These are phyloP conservation scores for Lachnellula cervina DNA, from an alignment of 2,329 filamentous ascomycete species.

Conservation along the genomic window DNA sequence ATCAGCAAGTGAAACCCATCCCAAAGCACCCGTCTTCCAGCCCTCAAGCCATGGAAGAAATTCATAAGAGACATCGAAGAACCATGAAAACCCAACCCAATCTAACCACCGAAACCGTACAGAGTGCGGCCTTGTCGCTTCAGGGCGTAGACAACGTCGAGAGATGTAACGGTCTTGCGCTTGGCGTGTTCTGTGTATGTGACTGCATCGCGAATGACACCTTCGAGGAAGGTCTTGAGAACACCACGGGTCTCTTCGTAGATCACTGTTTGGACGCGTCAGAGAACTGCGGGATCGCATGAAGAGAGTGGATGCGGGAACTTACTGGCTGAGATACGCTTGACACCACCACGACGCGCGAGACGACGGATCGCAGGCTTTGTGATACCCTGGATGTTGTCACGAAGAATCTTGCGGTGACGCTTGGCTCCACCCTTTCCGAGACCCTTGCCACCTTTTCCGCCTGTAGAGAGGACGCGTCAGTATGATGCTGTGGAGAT, in stretches of 20 bases:
- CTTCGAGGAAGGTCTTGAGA: slow-evolving; percentile 78
- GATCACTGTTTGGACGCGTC: slow-evolving; percentile 9
- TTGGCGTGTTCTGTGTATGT: slow-evolving; percentile 64
- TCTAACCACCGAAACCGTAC: slow-evolving; percentile 63
- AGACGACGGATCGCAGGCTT: slow-evolving; percentile 99
- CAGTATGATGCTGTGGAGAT: slow-evolving; percentile 5
- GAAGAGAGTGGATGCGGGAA: background rate
- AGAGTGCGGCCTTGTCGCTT: slow-evolving; percentile 64
- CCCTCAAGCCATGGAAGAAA: slow-evolving; percentile 18
- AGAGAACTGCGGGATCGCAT: background rate
- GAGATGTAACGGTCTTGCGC: slow-evolving; percentile 66
- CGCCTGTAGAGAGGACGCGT: slow-evolving; percentile 25
- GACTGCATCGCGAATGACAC: slow-evolving; percentile 60
- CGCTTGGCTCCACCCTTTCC: slow-evolving; percentile 98
- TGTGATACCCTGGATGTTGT: slow-evolving; percentile 99
- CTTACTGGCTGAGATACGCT: slow-evolving; percentile 95
- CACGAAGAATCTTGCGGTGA: slow-evolving; percentile 97
- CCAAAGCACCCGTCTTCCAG: slow-evolving; percentile 21
- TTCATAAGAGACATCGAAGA: slow-evolving; percentile 26
- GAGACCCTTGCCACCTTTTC: slow-evolving; percentile 84
- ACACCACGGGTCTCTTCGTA: slow-evolving; percentile 66
- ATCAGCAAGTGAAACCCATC: slow-evolving; percentile 23
- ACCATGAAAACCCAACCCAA: slow-evolving; percentile 15
- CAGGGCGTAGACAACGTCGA: slow-evolving; percentile 61
- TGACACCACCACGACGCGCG: slow-evolving; percentile 98